These are phyloP conservation scores for Tricholomella constricta DNA, from an alignment of 768 basidiomycete genomes.

Conservation along the genomic window DNA sequence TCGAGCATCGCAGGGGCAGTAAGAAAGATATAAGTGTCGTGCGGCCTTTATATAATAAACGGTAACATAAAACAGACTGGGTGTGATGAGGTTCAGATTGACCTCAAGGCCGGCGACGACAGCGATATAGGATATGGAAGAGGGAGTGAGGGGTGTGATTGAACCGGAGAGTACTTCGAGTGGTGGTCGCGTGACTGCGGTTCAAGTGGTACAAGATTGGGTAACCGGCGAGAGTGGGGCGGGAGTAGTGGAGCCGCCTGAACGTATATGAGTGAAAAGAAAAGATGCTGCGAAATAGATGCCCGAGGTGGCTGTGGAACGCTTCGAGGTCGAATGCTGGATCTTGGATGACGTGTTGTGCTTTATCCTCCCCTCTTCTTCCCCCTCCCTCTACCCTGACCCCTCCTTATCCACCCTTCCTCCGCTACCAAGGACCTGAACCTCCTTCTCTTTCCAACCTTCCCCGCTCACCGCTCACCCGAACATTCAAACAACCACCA, in stretches of 20 bases:
- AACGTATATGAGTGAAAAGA: constrained; percentile 7
- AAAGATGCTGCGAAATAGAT: constrained; percentile 15
- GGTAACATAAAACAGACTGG: constrained; percentile 16
- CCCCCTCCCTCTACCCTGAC: neutral
- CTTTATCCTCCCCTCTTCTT: constrained; percentile 6
- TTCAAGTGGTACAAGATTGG: constrained; percentile 19
- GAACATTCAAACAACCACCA: neutral
- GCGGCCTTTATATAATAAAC: constrained; percentile 20
- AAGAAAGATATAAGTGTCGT: constrained; percentile 19
- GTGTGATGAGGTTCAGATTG: constrained; percentile 1
- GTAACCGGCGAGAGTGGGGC: constrained; percentile 8
- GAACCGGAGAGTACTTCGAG: constrained; percentile 1
- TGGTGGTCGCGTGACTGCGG: neutral
- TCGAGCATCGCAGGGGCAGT: constrained; percentile 1
- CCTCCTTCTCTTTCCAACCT: neutral
- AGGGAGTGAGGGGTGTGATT: neutral
- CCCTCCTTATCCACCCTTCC: too few relatives aligned
- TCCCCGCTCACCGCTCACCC: neutral
- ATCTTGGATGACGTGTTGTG: constrained; percentile 11
- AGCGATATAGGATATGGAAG: constrained; percentile 18
- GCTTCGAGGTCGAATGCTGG: constrained; percentile 11
- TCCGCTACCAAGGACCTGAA: neutral
- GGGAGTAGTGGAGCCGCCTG: neutral
- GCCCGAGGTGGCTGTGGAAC: constrained; percentile 9
- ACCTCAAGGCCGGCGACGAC: constrained; percentile 8